phyloP scores from a whole-genome alignment of 768 basidiomycete species.

The Boletus barrowsii region DNA sequence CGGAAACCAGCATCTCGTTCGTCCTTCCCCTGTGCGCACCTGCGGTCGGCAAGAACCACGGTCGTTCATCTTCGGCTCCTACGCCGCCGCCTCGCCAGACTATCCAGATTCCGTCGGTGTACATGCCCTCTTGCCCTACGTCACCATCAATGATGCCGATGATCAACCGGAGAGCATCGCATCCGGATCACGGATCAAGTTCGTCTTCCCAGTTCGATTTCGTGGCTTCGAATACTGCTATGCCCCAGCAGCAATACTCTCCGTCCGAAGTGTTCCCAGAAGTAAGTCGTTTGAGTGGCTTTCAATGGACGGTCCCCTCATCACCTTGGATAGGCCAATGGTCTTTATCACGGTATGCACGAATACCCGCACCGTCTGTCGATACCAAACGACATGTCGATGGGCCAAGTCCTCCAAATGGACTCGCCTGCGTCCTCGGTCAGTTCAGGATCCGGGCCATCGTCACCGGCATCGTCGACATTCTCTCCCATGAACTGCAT shows the following conservation, averaged over 20 bases:
- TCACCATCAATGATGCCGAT: constrained; percentile 54
- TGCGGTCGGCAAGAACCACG: constrained; percentile 40
- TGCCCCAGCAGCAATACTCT: constrained; percentile 39
- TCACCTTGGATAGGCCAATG: constrained; percentile 38
- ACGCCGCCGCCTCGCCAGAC: constrained; percentile 66
- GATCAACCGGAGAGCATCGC: constrained; percentile 59
- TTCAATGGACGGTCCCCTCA: constrained; percentile 6
- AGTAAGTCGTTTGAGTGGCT: constrained; percentile 33
- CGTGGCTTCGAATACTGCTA: constrained; percentile 43
- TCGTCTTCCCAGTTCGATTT: constrained; percentile 52
- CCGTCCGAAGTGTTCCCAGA: constrained; percentile 32
- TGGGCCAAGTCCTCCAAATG: constrained; percentile 43
- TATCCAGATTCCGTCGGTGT: constrained; percentile 66
- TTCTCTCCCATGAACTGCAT: constrained; percentile 42
- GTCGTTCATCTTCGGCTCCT: constrained; percentile 55
- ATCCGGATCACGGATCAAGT: constrained; percentile 46
- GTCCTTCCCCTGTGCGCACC: constrained; percentile 38
- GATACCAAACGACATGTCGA: constrained; percentile 36
- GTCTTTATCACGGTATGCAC: constrained; percentile 52
- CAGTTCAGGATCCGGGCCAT: constrained; percentile 47
- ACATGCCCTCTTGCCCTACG: constrained; percentile 60
- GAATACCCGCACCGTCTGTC: constrained; percentile 42
- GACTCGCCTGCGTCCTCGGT: constrained; percentile 50
- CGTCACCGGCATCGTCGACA: constrained; percentile 47
- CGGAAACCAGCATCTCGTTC: constrained; percentile 51